Evolutionary conservation across 371 early-diverging fungal species (phyloP), one percentile per base, ranked within the genome.

Genomic region (Blastocladiella emersonii): DNA sequence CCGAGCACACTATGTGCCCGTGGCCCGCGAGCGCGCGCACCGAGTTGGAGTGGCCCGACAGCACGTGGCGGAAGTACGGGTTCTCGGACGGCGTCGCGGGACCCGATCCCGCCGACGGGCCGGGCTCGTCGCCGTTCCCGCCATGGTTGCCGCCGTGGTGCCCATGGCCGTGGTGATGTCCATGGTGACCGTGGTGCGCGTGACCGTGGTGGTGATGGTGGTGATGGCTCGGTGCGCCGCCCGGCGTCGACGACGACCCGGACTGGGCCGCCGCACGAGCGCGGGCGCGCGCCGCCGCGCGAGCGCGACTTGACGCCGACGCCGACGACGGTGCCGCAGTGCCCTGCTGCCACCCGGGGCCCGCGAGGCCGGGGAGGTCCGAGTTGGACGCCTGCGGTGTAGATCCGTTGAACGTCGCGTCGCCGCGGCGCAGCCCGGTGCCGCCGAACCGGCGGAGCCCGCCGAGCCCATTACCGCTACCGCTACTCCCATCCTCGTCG

Each of bases 21-120:
- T 87, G 74, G 0, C 89, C 90, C 5, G 95, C 95, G 53, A 99
- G 72, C 17, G 98, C 92, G 34, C 99, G 85, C 30, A 99, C 98
- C 7, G 92, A 91, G 65, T 85, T 81, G 2, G 79, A 79, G 77
- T 99, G 99, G 13, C 98, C 98, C 15, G 67, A 69, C 34, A 98
- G 72, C 1, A 84, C 77, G 70, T 89, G 87, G 72, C 83, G 65
- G 44, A 84, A 80, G 63, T 70, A 78, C 25, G 78, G 79, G 62
- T 76, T 78, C n/a, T n/a, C n/a, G n/a, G 23, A 25, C 39, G 53
- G n/a, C 56, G 41, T 49, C 39, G 39, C 7, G 39, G 7, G 7
- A 13, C 39, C 39, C 39, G n/a, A n/a, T n/a, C n/a, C n/a, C n/a
- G n/a, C n/a, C n/a, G n/a, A n/a, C n/a, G n/a, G n/a, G n/a, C n/a